These are phyloP conservation scores for Nannizziopsis barbatae DNA, from an alignment of 2,329 filamentous ascomycete genomes.

Conservation along the genomic window DNA sequence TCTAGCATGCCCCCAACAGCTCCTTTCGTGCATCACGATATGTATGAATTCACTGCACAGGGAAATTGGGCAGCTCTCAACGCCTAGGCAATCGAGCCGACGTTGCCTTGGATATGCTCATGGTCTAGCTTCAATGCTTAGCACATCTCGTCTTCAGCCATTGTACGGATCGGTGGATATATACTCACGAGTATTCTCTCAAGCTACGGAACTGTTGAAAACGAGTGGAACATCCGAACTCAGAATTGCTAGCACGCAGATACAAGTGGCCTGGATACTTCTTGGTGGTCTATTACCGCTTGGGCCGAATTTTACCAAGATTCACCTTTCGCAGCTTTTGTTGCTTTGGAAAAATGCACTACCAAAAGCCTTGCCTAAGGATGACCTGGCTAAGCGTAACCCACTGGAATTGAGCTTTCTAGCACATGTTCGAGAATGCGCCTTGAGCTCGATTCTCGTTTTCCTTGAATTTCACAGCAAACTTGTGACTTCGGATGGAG, in stretches of 20 bases:
- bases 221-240: slow-evolving; percentile 84
- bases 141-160: slow-evolving; percentile 75
- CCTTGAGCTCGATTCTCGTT: slow-evolving; percentile 76
- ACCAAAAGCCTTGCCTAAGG: slow-evolving; percentile 84
- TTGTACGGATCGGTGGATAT: slow-evolving; percentile 92
- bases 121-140: slow-evolving; percentile 79
- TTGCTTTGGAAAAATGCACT: slow-evolving; percentile 95
- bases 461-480: slow-evolving; percentile 91
- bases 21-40: slow-evolving; percentile 81
- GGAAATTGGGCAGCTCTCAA: slow-evolving; percentile 66
- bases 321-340: slow-evolving; percentile 86
- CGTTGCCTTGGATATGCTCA: slow-evolving; percentile 85
- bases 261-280: slow-evolving; percentile 95
- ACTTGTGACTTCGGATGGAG: slow-evolving; percentile 83
- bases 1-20: slow-evolving; percentile 79
- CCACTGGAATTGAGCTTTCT: slow-evolving; percentile 84
- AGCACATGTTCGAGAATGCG: slow-evolving; percentile 88
- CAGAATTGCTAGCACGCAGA: slow-evolving; percentile 81
- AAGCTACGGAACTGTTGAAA: slow-evolving; percentile 86
- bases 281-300: slow-evolving; percentile 95
- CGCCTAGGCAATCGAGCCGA: slow-evolving; percentile 64
- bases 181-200: slow-evolving; percentile 78
- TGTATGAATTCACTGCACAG: slow-evolving; percentile 92
- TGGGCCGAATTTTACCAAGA: slow-evolving; percentile 96
- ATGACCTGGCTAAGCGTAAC: slow-evolving; percentile 74